Percentiles rank a stretch among this genome's conserved stretches.
Evolutionary conservation across 352 stramenopile genomes (phyloP).

Genomic region (Pythium monospermum): DNA sequence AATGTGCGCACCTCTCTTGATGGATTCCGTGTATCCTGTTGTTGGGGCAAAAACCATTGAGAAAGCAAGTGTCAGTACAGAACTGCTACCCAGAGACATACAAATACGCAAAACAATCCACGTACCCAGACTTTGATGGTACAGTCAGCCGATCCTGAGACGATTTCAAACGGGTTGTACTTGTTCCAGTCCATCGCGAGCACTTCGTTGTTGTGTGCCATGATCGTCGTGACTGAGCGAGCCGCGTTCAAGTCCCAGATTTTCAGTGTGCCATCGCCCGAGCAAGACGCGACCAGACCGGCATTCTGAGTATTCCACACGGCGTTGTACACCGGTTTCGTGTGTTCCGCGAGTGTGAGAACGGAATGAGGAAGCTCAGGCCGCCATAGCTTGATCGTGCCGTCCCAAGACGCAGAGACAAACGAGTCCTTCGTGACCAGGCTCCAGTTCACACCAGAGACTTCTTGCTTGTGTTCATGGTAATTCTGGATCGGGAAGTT

Average conservation of each 20-base stretch:
- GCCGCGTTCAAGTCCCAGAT: conserved; percentile 73
- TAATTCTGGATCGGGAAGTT: conserved; percentile 87
- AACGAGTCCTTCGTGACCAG: conserved; percentile 86
- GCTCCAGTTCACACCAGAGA: conserved; percentile 89
- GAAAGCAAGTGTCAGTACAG: no score
- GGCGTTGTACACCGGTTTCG: conserved; percentile 73
- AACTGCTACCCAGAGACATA: no score
- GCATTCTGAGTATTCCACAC: conserved; percentile 83
- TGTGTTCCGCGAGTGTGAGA: conserved; percentile 73
- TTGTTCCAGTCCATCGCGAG: conserved; percentile 91
- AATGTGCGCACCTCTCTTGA: conserved; percentile 61
- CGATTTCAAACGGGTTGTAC: conserved; percentile 87
- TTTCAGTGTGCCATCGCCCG: conserved; percentile 66
- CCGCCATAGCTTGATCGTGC: conserved; percentile 84
- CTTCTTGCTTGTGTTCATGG: conserved; percentile 83
- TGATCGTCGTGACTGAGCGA: conserved; percentile 51
- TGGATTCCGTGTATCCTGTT: conserved; percentile 75
- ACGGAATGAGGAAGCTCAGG: conserved; percentile 68
- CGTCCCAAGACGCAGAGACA: conserved; percentile 83
- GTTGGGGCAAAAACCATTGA: neutral
- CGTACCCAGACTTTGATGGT: conserved; percentile 83
- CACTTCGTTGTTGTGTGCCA: conserved; percentile 79
- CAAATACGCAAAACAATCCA: no score
- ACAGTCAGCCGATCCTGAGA: conserved; percentile 80
- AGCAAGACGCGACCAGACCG: conserved; percentile 67